A percentile compares a stretch with the other conserved stretches of the same genome.
Conservation (phyloP, 495 filamentous ascomycete species). For the Achaetomiella virescens region DNA sequence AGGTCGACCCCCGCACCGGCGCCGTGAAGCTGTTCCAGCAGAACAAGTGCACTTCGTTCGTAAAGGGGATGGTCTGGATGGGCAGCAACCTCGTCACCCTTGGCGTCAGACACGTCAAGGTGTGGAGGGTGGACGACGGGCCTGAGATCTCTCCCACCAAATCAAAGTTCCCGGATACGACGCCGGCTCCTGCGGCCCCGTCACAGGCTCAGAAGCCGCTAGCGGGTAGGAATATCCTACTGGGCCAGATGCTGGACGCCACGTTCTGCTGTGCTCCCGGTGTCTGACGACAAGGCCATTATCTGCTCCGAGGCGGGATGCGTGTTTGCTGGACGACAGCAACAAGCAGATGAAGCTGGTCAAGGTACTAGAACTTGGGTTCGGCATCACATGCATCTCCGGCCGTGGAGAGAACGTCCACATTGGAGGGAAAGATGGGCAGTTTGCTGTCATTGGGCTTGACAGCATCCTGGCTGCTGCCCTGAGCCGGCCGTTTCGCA, state of each 20-base stretch:
- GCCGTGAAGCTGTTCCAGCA: constrained; percentile 81
- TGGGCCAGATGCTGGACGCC: constrained; percentile 70
- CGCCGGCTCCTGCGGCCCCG: constrained; percentile 26
- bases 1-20: constrained; percentile 74
- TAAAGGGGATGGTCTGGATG: constrained; percentile 85
- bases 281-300: constrained; percentile 63
- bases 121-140: constrained; percentile 76
- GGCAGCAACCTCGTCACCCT: constrained; percentile 57
- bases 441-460: constrained; percentile 35
- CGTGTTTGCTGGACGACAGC: constrained; percentile 71
- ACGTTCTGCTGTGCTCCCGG: constrained; percentile 73
- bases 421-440: constrained; percentile 42
- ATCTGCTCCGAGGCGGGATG: constrained; percentile 67
- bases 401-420: constrained; percentile 34
- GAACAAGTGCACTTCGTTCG: constrained; percentile 83
- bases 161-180: constrained; percentile 40
- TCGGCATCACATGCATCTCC: constrained; percentile 56
- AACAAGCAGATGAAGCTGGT: constrained; percentile 63
- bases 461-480: constrained; percentile 32
- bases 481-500: constrained; percentile 24
- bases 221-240: constrained; percentile 61
- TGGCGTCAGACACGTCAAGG: constrained; percentile 86
- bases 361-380: constrained; percentile 55
- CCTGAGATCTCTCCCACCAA: constrained; percentile 43
- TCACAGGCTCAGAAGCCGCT: constrained; percentile 42